phyloP scores from a whole-genome alignment of 208 protist genomes.

The Trypanosoma vivax region DNA sequence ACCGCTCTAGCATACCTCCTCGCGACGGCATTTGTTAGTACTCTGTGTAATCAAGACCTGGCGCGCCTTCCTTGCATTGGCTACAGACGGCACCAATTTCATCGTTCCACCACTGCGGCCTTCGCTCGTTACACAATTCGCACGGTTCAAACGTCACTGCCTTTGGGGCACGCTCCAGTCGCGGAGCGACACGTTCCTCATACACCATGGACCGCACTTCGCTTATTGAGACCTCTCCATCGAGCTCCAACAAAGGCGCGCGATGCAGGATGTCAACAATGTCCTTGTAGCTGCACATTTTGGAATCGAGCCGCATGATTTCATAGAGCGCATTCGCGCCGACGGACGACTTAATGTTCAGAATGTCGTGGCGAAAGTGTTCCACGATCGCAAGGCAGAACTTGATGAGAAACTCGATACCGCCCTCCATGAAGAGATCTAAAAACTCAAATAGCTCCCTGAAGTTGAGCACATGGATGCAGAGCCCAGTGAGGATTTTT shows the following conservation, averaged over 20 bases:
- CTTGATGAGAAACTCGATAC: conserved; percentile 72
- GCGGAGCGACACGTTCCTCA: conserved; percentile 58
- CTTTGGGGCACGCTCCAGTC: conserved; percentile 72
- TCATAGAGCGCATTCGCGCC: conserved; percentile 76
- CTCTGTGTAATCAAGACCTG: conserved; percentile 37
- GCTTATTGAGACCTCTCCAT: conserved; percentile 43
- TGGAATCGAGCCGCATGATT: conserved; percentile 80
- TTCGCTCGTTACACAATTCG: conserved; percentile 55
- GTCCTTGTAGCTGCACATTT: conserved; percentile 42
- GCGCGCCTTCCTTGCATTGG: conserved; percentile 44
- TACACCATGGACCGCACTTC: conserved; percentile 65
- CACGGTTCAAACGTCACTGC: conserved; percentile 81
- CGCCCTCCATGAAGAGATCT: conserved; percentile 74
- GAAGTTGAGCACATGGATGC: conserved; percentile 84
- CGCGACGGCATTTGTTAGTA: no score
- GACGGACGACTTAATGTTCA: conserved; percentile 39
- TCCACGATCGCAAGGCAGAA: conserved; percentile 82
- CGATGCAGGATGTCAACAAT: conserved; percentile 54
- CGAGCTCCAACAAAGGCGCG: conserved; percentile 59
- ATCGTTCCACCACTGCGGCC: conserved; percentile 71
- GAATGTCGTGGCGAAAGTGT: conserved; percentile 70
- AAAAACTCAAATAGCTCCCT: conserved; percentile 80
- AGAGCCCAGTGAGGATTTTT: conserved; percentile 87
- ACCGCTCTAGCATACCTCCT: no score
- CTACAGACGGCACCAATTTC: conserved; percentile 67